phyloP scores from a whole-genome alignment of 306 rosid genomes.

The Malus sieversii region DNA sequence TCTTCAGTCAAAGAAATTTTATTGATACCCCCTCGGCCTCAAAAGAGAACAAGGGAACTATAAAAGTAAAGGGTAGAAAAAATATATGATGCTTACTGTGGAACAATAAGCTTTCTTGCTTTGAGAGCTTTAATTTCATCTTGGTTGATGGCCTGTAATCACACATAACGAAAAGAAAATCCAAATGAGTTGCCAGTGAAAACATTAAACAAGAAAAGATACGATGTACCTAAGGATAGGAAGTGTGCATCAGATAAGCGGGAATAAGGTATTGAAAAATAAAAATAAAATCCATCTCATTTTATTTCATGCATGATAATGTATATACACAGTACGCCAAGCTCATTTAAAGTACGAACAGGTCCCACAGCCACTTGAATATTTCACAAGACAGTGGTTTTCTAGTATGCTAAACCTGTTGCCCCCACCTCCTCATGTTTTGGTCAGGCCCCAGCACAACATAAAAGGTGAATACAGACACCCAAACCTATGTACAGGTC shows the following conservation, averaged over 20 bases:
- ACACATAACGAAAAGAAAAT: constrained; percentile 10
- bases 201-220: neutral
- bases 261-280: neutral
- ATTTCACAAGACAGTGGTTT: neutral
- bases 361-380: neutral
- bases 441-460: neutral
- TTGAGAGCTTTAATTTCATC: constrained; percentile 69
- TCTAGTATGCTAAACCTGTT: neutral
- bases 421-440: neutral
- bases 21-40: neutral
- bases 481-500: neutral
- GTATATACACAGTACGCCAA: neutral
- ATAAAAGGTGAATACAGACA: neutral
- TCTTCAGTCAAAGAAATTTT: neutral
- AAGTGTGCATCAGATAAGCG: neutral
- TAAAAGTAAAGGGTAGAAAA: neutral
- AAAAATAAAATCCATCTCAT: neutral
- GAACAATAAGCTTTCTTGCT: constrained; percentile 60
- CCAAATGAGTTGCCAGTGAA: constrained; percentile 11
- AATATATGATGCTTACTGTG: constrained; percentile 42
- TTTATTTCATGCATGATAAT: neutral
- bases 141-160: constrained; percentile 45
- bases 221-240: neutral
- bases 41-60: neutral
- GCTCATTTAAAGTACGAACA: neutral